Percentiles rank a stretch among this genome's conserved stretches.
Evolutionary conservation across 345 rosid genomes (phyloP).

Genomic region (Eucalyptus coolabah): DNA sequence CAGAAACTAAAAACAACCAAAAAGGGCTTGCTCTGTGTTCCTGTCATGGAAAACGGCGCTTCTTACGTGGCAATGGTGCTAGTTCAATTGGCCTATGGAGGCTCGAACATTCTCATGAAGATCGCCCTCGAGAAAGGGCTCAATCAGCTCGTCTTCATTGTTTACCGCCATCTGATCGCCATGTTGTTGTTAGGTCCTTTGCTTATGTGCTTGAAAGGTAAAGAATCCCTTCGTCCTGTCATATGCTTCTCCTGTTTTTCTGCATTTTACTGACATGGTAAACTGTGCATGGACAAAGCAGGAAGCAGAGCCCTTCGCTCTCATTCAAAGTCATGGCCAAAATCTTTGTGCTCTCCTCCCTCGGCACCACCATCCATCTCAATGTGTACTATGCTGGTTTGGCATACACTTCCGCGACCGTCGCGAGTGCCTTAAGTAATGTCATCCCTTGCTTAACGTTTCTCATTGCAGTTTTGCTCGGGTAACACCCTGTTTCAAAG

Average conservation of each 20-base stretch:
- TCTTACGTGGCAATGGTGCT: slow-evolving; percentile 19
- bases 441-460: slow-evolving; percentile 29
- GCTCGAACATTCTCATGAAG: slow-evolving; percentile 27
- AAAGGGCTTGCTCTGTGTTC: neutral
- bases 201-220: slow-evolving; percentile 44
- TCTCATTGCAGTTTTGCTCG: slow-evolving; percentile 19
- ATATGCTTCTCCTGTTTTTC: neutral
- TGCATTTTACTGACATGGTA: neutral
- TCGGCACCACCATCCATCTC: slow-evolving; percentile 34
- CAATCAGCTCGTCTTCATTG: slow-evolving; percentile 22
- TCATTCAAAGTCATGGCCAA: slow-evolving; percentile 10
- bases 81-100: slow-evolving; percentile 22
- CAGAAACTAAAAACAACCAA: neutral
- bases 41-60: neutral
- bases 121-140: slow-evolving; percentile 22
- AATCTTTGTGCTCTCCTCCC: slow-evolving; percentile 26
- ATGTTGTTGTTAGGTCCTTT: slow-evolving; percentile 16
- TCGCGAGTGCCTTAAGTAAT: slow-evolving; percentile 33
- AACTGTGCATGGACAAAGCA: neutral
- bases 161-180: slow-evolving; percentile 27
- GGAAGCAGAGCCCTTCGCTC: slow-evolving; percentile 17
- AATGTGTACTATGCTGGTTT: slow-evolving; percentile 27
- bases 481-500: slow-evolving; percentile 3
- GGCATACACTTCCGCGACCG: slow-evolving; percentile 21
- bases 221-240: neutral